phyloP scores from a whole-genome alignment of 1,284 basidiomycete genomes.

The Heterobasidion parviporum region DNA sequence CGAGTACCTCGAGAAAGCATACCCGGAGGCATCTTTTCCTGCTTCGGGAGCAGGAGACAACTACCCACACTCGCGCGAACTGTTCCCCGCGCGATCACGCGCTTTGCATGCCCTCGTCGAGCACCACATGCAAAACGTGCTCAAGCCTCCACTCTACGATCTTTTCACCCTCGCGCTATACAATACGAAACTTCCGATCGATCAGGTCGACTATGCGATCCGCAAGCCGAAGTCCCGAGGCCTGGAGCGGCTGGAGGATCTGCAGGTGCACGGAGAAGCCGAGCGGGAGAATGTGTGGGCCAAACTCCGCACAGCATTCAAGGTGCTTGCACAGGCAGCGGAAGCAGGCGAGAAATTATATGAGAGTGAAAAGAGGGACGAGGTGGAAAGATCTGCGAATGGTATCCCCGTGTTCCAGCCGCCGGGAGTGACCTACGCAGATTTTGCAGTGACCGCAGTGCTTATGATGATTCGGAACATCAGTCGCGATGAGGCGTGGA shows the following conservation, averaged over 20 bases:
- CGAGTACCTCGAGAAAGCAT: slow-evolving; percentile 13
- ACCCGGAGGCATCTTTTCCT: slow-evolving; percentile 7
- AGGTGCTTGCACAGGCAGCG: neutral
- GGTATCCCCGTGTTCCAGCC: too few species aligned
- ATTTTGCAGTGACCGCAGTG: too few species aligned
- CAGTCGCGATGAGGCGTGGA: too few species aligned
- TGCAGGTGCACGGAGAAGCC: neutral
- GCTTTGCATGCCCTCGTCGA: slow-evolving; percentile 10
- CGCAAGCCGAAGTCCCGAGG: slow-evolving; percentile 2
- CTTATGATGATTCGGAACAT: too few species aligned
- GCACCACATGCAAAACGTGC: slow-evolving; percentile 2
- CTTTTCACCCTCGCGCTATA: slow-evolving; percentile 11
- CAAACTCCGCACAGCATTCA: neutral
- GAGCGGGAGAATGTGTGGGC: neutral
- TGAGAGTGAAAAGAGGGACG: too few species aligned
- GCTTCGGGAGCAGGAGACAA: neutral
- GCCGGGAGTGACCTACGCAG: too few species aligned
- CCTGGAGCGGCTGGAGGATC: neutral
- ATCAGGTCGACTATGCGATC: slow-evolving; percentile 6
- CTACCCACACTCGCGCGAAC: neutral
- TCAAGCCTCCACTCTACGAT: slow-evolving; percentile 4
- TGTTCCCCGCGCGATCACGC: slow-evolving; percentile 6
- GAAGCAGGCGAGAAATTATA: neutral
- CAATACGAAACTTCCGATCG: slow-evolving; percentile 8
- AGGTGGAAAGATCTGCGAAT: too few species aligned